A percentile compares a stretch with the other conserved stretches of the same genome.
phyloP scores from a whole-genome alignment of 768 basidiomycete species.

The Gautieria morchelliformis region DNA sequence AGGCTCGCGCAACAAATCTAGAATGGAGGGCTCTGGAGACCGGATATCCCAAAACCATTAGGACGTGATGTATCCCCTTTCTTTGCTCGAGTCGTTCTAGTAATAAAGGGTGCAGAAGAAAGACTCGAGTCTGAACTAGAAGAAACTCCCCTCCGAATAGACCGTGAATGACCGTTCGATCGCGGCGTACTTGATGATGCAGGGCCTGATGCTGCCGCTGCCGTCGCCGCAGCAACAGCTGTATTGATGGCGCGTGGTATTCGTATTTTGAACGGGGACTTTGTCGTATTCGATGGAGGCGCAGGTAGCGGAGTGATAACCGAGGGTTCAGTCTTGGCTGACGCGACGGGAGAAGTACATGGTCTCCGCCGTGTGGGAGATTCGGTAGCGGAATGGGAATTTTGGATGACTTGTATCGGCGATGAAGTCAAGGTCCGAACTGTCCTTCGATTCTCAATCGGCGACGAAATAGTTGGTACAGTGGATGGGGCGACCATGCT shows the following conservation, averaged over 20 bases:
- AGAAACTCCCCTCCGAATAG: not conserved
- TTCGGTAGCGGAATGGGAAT: not conserved
- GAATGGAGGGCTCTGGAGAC: not conserved
- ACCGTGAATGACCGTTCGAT: not conserved
- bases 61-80: not conserved
- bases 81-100: not conserved
- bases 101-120: not conserved
- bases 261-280: conserved; percentile 7
- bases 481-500: not conserved
- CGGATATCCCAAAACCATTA: not conserved
- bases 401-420: not conserved
- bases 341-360: not conserved
- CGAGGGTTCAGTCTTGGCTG: not conserved
- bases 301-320: not conserved
- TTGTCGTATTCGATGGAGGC: not conserved
- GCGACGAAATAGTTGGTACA: not conserved
- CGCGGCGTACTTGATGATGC: not conserved
- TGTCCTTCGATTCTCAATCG: not conserved
- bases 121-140: conserved; percentile 2
- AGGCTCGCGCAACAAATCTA: not conserved
- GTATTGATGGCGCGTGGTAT: conserved; percentile 9
- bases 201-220: conserved; percentile 3
- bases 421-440: not conserved
- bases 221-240: conserved; percentile 6
- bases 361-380: not conserved